Evolutionary conservation across 2,329 filamentous ascomycete genomes (phyloP).

Genomic region (Xylariaceae sp.): DNA sequence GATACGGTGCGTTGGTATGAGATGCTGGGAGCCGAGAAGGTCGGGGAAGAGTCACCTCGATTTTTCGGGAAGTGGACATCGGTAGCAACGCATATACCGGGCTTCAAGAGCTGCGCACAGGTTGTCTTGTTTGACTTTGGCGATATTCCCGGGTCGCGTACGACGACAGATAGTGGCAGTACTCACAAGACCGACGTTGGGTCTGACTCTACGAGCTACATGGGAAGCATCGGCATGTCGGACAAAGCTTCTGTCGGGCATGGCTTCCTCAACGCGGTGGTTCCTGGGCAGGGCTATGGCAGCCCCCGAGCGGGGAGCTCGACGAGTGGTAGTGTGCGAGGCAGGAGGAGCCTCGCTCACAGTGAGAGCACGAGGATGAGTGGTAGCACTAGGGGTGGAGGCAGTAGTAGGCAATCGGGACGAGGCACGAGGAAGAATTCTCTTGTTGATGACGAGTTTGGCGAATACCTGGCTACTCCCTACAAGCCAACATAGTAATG

Average conservation of each 20-base stretch:
- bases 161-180: not conserved
- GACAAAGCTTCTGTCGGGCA: too few species aligned
- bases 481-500: too few species aligned
- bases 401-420: not conserved
- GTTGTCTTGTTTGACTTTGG: slow-evolving; percentile 3
- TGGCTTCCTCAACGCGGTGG: too few species aligned
- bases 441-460: not conserved
- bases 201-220: not conserved
- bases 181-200: too few species aligned
- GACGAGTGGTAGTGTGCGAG: too few species aligned
- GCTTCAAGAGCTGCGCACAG: slow-evolving; percentile 5
- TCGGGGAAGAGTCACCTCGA: not conserved
- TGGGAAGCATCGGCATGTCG: not conserved
- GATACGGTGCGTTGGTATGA: slow-evolving; percentile 2
- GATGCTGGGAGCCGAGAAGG: not conserved
- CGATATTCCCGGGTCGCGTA: not conserved
- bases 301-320: too few species aligned
- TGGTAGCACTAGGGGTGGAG: not conserved
- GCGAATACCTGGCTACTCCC: not conserved
- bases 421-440: not conserved
- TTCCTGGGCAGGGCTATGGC: too few species aligned
- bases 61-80: slow-evolving; percentile 3
- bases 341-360: too few species aligned
- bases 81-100: not conserved
- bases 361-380: too few species aligned